Base-by-base conservation (phyloP, 2,329 filamentous ascomycete species). In the Rutstroemia sp. region DNA sequence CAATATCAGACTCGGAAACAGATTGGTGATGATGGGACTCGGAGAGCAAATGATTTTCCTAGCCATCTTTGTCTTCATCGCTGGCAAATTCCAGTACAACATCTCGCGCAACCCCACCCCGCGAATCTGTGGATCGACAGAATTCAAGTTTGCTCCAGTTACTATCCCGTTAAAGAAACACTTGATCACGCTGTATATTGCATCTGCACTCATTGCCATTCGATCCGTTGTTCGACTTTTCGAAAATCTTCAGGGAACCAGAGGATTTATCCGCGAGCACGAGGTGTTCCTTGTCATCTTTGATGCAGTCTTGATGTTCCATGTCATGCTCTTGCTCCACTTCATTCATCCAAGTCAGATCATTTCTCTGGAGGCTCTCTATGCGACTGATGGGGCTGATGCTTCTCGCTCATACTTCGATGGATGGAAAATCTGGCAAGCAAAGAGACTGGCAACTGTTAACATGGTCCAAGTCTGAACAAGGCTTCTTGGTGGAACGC, bases 291-390 rank as follows among this genome's bases (percentile, higher is more conserved):
- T 53, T 16, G 23, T 17, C 10, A 19, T 48, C 5, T 47, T 53
- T 21, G 51, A 53, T 16, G 51, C 17, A 14, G 30, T 4, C 7
- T 16, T 53, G 14, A 53, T 53, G 14, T 14, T 53, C 5, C 47
- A 53, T n/a, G n/a, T 47, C 16, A 53, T 53, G 51, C 45, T 48
- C 9, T 42, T 53, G 3, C 47, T 53, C 19, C 14, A 46, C 19
- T 38, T 14, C 6, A 53, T 53, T 16, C 51, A 53, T 19, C 51
- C 51, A 1, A 47, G 51, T 48, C 39, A 53, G 27, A 53, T 53
- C 14, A 8, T 27, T 3, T 41, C 42, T 17, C 47, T 47, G 8
- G 51, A 53, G 9, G 4, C 19, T 5, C 34, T 53, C 12, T 38
- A 53, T 25, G 14, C 41, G 2, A 48, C 12, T 38, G 9, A 48